A percentile compares a stretch with the other conserved stretches of the same genome.
Conservation (phyloP, 73 alveolate genomes). For the Paramecium sexaurelia region DNA sequence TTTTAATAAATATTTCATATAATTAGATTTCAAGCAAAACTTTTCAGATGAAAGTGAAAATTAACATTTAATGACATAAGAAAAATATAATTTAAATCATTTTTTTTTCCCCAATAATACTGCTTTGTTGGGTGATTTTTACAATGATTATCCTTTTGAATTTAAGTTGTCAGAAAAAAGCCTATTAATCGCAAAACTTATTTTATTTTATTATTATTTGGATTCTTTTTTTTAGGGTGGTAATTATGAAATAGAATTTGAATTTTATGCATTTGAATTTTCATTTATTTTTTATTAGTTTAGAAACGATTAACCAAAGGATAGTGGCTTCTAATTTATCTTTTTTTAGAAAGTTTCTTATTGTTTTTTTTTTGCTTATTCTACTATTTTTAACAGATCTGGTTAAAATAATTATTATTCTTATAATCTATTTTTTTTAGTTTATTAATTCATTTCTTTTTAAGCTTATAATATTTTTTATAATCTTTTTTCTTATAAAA, state of each 20-base stretch:
- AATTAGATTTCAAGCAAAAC: constrained; percentile 52
- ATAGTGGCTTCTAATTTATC: neutral
- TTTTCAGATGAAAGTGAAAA: constrained; percentile 49
- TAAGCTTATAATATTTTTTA: neutral
- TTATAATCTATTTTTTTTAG: constrained; percentile 2
- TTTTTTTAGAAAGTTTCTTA: neutral
- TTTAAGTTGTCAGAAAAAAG: neutral
- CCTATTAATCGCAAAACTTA: neutral
- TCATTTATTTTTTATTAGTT: neutral
- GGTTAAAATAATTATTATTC: neutral
- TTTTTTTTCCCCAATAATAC: neutral
- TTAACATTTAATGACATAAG: neutral
- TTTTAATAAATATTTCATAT: neutral
- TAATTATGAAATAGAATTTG: neutral
- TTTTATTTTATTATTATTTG: neutral
- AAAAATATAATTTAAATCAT: neutral
- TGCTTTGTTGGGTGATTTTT: neutral
- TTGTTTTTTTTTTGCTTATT: neutral
- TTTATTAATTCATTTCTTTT: constrained; percentile 10
- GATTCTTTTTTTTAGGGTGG: neutral
- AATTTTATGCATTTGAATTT: neutral
- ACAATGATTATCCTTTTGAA: neutral
- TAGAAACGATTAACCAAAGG: neutral
- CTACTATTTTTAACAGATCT: neutral
- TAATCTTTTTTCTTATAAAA: neutral